phyloP scores from a whole-genome alignment of 495 filamentous ascomycete species.

The Glarea lozoyensis region DNA sequence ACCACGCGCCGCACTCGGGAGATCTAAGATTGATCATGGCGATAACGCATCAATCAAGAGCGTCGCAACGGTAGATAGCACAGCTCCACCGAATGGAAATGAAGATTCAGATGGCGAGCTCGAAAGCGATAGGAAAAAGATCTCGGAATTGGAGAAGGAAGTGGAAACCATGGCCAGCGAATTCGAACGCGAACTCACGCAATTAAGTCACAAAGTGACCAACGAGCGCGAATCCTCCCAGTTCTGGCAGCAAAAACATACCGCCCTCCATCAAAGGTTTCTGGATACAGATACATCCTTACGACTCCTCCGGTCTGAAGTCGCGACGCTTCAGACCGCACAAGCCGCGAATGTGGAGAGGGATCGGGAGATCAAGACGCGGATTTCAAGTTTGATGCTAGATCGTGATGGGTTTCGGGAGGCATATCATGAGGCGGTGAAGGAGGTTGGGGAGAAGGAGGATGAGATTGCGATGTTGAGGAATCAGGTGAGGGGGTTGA shows the following conservation, averaged over 20 bases:
- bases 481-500: constrained; percentile 41
- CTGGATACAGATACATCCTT: constrained; percentile 34
- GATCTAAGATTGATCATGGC: background rate
- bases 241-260: constrained; percentile 40
- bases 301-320: constrained; percentile 30
- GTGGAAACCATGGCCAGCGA: constrained; percentile 33
- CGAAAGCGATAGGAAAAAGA: constrained; percentile 22
- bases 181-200: constrained; percentile 37
- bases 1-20: background rate
- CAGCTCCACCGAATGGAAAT: background rate
- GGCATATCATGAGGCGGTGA: constrained; percentile 28
- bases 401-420: constrained; percentile 36
- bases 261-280: constrained; percentile 31
- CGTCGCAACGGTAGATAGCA: background rate
- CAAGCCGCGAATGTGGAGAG: constrained; percentile 29
- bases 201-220: constrained; percentile 32
- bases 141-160: constrained; percentile 35
- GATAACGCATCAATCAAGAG: too few species aligned
- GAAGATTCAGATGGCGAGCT: constrained; percentile 3
- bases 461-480: constrained; percentile 33
- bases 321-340: constrained; percentile 28
- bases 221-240: constrained; percentile 34
- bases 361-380: constrained; percentile 20
- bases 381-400: constrained; percentile 19
- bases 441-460: constrained; percentile 29